Conservation (phyloP, 129 eudicot species). For the Scalesia atractyloides region DNA sequence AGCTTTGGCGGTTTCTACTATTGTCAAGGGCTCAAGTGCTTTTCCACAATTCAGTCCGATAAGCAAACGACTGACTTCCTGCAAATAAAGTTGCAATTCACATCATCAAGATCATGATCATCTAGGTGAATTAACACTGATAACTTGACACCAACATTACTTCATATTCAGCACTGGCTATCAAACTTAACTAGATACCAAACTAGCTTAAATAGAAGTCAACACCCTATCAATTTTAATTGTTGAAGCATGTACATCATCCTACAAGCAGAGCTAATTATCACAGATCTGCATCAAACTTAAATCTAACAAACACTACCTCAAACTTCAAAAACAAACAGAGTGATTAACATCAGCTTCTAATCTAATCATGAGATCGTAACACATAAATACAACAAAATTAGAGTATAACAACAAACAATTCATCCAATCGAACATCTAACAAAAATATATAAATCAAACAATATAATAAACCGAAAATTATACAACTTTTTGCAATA, state of each 20-base stretch:
- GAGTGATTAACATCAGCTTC: background rate
- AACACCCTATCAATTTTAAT: no score
- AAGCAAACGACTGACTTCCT: slow-evolving; percentile 94
- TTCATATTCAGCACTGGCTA: no score
- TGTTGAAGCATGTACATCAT: background rate
- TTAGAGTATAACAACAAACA: background rate
- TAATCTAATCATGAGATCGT: background rate
- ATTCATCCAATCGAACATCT: slow-evolving; percentile 7
- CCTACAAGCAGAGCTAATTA: background rate
- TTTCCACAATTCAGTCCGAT: slow-evolving; percentile 86
- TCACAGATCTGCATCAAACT: slow-evolving; percentile 14
- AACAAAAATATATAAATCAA: background rate
- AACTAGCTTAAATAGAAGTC: no score
- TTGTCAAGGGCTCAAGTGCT: slow-evolving; percentile 48
- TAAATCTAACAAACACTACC: slow-evolving; percentile 3
- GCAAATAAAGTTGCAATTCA: slow-evolving; percentile 21
- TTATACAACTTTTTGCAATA: background rate
- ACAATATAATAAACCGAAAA: background rate
- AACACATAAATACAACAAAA: background rate
- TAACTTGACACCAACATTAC: no score
- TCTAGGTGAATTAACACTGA: no score
- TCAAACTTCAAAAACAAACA: background rate
- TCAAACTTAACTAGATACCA: no score
- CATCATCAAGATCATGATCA: background rate
- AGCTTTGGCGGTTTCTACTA: slow-evolving; percentile 53